phyloP scores from a whole-genome alignment of 2,329 filamentous ascomycete species.

The Xylariaceae sp. region DNA sequence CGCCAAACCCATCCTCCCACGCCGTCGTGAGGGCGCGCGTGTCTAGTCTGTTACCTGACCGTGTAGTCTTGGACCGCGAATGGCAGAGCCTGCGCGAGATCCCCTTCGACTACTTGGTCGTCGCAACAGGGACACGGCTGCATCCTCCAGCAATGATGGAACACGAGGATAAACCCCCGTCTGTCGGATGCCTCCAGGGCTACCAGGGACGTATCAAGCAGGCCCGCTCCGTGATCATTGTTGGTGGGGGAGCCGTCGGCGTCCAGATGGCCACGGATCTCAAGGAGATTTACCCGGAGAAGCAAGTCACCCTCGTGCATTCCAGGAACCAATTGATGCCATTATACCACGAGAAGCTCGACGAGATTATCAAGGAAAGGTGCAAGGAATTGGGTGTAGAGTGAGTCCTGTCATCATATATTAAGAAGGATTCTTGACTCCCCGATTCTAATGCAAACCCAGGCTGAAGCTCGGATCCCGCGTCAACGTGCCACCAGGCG shows the following conservation, averaged over 20 bases:
- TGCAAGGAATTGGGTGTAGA: slow-evolving; percentile 44
- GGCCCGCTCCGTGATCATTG: slow-evolving; percentile 36
- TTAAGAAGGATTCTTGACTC: no score
- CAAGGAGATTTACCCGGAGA: slow-evolving; percentile 49
- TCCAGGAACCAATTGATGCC: slow-evolving; percentile 49
- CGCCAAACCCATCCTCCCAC: slow-evolving; percentile 37
- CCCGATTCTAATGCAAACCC: background rate
- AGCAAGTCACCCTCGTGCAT: slow-evolving; percentile 50
- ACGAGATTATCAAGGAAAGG: slow-evolving; percentile 40
- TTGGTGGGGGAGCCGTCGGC: slow-evolving; percentile 54
- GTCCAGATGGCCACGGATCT: slow-evolving; percentile 54
- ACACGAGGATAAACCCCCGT: slow-evolving; percentile 38
- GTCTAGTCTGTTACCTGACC: slow-evolving; percentile 34
- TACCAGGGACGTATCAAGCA: slow-evolving; percentile 40
- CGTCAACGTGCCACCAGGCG: slow-evolving; percentile 31
- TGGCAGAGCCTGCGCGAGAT: slow-evolving; percentile 38
- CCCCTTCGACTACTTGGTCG: slow-evolving; percentile 47
- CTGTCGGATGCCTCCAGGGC: slow-evolving; percentile 37
- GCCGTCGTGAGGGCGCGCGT: slow-evolving; percentile 40
- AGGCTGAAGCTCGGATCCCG: slow-evolving; percentile 34
- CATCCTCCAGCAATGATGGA: slow-evolving; percentile 41
- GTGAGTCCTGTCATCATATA: slow-evolving; percentile 7
- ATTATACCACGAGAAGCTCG: slow-evolving; percentile 45
- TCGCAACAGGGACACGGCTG: slow-evolving; percentile 47
- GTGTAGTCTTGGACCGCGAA: slow-evolving; percentile 41